Percentiles rank a stretch among this genome's conserved stretches.
phyloP scores from a whole-genome alignment of 2,329 filamentous ascomycete species.

The Aspergillus alliaceus region DNA sequence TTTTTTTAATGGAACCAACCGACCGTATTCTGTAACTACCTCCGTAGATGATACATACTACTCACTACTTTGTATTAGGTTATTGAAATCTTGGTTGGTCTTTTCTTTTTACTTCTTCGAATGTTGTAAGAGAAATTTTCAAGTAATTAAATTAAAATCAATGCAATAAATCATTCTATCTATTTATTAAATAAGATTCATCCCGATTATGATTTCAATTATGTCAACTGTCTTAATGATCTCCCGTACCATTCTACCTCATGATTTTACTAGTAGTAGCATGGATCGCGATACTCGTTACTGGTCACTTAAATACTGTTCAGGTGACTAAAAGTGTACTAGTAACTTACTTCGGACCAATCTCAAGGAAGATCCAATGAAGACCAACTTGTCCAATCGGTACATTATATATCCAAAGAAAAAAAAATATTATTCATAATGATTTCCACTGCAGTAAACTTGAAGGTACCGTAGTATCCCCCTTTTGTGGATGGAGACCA shows the following conservation, averaged over 20 bases:
- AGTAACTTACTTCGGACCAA: conserved; percentile 2
- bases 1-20: neutral
- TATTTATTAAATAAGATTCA: too few species aligned
- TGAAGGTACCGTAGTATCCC: too few species aligned
- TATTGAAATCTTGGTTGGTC: neutral
- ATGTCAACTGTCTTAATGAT: neutral
- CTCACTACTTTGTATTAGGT: neutral
- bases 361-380: conserved; percentile 11
- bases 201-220: too few species aligned
- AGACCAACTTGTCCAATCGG: neutral
- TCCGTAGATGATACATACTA: too few species aligned
- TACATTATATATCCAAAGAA: neutral
- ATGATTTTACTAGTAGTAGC: neutral
- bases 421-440: too few species aligned
- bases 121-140: too few species aligned
- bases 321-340: neutral
- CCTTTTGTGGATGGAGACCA: too few species aligned
- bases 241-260: neutral
- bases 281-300: neutral
- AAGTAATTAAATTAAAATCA: too few species aligned
- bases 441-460: too few species aligned
- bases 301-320: neutral
- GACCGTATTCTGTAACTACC: neutral
- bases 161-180: too few species aligned
- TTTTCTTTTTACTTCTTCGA: neutral